A percentile compares a stretch with the other conserved stretches of the same genome.
Evolutionary conservation across 2,329 filamentous ascomycete species (phyloP).

Genomic region (Cladosporium velox): DNA sequence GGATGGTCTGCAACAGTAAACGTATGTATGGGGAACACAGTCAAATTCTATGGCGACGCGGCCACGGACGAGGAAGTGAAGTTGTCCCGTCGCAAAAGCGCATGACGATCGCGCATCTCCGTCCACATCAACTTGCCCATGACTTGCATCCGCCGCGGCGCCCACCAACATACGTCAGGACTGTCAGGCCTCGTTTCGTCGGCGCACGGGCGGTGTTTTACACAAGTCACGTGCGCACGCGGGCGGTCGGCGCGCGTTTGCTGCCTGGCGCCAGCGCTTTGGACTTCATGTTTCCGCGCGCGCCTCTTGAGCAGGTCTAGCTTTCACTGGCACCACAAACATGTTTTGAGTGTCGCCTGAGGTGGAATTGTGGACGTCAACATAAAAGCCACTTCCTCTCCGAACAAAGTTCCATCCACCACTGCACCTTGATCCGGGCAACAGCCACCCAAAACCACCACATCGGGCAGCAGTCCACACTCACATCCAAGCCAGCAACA

Average conservation of each 20-base stretch:
- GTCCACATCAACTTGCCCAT: neutral
- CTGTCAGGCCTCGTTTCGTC: neutral
- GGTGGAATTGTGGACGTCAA: neutral
- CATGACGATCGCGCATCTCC: constrained; percentile 13
- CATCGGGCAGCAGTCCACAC: neutral
- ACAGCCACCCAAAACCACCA: constrained; percentile 4
- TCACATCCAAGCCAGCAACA: neutral
- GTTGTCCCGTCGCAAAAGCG: neutral
- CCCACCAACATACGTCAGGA: neutral
- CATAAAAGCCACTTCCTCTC: neutral
- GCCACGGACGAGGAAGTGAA: constrained; percentile 2
- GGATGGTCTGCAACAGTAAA: neutral
- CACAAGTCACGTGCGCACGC: neutral
- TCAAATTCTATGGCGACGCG: neutral
- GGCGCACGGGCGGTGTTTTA: neutral
- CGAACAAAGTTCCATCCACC: neutral
- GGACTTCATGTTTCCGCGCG: constrained; percentile 3
- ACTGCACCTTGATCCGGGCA: neutral
- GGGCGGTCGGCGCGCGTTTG: neutral
- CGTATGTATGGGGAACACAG: constrained; percentile 1
- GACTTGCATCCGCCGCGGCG: neutral
- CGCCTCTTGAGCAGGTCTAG: neutral
- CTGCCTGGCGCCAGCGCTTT: neutral
- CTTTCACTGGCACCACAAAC: constrained; percentile 1
- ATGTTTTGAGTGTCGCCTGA: constrained; percentile 9